phyloP scores from a whole-genome alignment of 2,329 filamentous ascomycete species.

The Monosporascus sp. region DNA sequence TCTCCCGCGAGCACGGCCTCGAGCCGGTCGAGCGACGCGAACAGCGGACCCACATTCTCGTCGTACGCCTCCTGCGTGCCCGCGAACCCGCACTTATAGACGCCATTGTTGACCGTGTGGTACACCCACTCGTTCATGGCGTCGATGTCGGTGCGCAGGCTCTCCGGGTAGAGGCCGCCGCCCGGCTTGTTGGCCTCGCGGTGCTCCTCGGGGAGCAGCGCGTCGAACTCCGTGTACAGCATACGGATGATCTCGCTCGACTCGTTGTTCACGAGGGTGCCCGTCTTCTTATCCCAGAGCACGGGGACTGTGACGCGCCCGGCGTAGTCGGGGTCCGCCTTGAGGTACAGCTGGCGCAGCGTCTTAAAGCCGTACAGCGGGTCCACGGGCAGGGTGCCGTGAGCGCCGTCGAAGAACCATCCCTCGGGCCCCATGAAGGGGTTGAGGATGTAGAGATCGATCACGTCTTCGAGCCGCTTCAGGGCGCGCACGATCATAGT shows the following conservation, averaged over 20 bases:
- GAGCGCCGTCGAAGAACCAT: slow-evolving; percentile 46
- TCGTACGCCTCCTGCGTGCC: slow-evolving; percentile 62
- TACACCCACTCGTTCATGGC: slow-evolving; percentile 65
- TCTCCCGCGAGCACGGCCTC: slow-evolving; percentile 48
- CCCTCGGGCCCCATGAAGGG: slow-evolving; percentile 57
- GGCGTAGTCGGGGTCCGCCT: slow-evolving; percentile 58
- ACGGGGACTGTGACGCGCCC: slow-evolving; percentile 72
- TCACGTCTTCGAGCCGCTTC: slow-evolving; percentile 67
- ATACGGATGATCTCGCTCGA: slow-evolving; percentile 80
- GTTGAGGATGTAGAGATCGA: slow-evolving; percentile 64
- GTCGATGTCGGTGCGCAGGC: slow-evolving; percentile 54
- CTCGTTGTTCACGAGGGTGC: slow-evolving; percentile 77
- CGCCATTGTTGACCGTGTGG: slow-evolving; percentile 42
- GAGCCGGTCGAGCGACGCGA: slow-evolving; percentile 58
- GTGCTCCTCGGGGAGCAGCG: slow-evolving; percentile 45
- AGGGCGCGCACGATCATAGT: slow-evolving; percentile 67
- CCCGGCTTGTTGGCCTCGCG: slow-evolving; percentile 45
- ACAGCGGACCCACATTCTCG: slow-evolving; percentile 53
- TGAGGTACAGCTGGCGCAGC: slow-evolving; percentile 66
- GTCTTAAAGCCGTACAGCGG: slow-evolving; percentile 61
- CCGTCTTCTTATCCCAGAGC: slow-evolving; percentile 63
- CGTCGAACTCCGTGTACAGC: slow-evolving; percentile 71
- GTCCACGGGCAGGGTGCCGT: slow-evolving; percentile 47
- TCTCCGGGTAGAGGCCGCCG: slow-evolving; percentile 52
- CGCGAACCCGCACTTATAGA: slow-evolving; percentile 59